phyloP scores from a whole-genome alignment of 768 basidiomycete genomes.

The Tylopilus sp. region DNA sequence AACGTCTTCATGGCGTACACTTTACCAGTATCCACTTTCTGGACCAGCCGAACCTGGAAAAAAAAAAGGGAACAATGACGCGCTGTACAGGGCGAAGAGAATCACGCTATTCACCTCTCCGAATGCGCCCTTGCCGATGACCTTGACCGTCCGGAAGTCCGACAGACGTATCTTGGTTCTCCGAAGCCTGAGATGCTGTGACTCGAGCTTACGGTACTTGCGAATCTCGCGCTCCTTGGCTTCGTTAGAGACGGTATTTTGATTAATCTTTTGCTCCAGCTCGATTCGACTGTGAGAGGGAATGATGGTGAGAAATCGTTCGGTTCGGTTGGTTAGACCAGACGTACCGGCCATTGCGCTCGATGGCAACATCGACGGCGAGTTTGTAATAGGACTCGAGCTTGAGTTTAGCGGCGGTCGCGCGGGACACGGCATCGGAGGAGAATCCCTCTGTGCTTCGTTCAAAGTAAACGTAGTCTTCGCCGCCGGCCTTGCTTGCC shows the following conservation, averaged over 20 bases:
- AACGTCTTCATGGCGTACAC: conserved; percentile 99
- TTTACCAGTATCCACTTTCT: conserved; percentile 95
- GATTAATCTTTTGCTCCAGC: conserved; percentile 79
- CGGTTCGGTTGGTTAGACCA: neutral
- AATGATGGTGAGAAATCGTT: conserved; percentile 5
- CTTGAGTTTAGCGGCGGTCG: conserved; percentile 93
- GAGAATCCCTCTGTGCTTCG: conserved; percentile 79
- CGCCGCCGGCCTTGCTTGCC: conserved; percentile 27
- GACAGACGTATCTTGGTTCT: conserved; percentile 90
- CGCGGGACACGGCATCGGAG: conserved; percentile 81
- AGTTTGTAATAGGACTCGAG: conserved; percentile 98
- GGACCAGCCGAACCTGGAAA: conserved; percentile 82
- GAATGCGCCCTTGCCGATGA: conserved; percentile 98
- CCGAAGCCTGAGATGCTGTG: conserved; percentile 85
- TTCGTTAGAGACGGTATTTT: conserved; percentile 68
- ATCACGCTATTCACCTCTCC: conserved; percentile 66
- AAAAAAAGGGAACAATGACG: conserved; percentile 8
- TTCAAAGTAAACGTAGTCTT: conserved; percentile 93
- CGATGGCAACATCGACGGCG: conserved; percentile 94
- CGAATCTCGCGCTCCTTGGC: conserved; percentile 87
- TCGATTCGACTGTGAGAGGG: conserved; percentile 68
- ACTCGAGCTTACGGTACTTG: conserved; percentile 83
- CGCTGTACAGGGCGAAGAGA: neutral
- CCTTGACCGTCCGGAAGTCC: conserved; percentile 96
- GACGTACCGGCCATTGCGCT: conserved; percentile 83